Evolutionary conservation across 2,329 filamentous ascomycete species (phyloP).

Genomic region (Paecilomyces sp.): DNA sequence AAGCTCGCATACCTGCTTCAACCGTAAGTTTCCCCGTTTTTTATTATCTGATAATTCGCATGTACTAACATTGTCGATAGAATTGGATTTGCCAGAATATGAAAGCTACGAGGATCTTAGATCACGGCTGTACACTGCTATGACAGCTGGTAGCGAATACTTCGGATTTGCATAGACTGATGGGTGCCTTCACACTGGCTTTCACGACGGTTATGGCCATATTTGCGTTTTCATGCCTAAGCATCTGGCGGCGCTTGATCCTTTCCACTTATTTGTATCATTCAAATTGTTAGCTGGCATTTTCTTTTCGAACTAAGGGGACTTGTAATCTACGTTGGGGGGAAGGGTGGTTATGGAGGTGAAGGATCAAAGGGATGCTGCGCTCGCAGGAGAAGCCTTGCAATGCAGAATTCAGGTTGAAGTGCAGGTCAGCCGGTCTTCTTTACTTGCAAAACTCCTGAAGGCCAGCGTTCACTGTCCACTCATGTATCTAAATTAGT

Average conservation of each 20-base stretch:
- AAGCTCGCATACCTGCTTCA: conserved; percentile 97
- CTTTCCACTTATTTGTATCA: conserved; percentile 14
- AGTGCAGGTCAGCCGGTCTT: conserved; percentile 34
- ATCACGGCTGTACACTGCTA: conserved; percentile 83
- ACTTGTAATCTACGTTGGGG: neutral
- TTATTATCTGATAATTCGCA: neutral
- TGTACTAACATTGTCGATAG: conserved; percentile 45
- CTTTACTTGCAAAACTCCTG: conserved; percentile 1
- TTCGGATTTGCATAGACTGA: conserved; percentile 82
- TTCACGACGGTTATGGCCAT: conserved; percentile 8
- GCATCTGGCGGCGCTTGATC: conserved; percentile 30
- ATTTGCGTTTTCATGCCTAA: conserved; percentile 16
- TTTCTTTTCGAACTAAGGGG: neutral
- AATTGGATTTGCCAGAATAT: conserved; percentile 97
- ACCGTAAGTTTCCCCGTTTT: conserved; percentile 63
- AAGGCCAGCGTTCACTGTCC: conserved; percentile 1
- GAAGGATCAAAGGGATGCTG: conserved; percentile 10
- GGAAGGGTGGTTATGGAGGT: neutral
- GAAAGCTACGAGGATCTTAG: conserved; percentile 89
- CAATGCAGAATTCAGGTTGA: conserved; percentile 17
- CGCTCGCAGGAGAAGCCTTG: conserved; percentile 7
- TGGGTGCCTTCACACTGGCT: conserved; percentile 3
- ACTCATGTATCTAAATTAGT: conserved; percentile 7
- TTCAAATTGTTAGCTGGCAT: conserved; percentile 4
- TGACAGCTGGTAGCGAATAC: conserved; percentile 94